A percentile compares a stretch with the other conserved stretches of the same genome.
These are phyloP conservation scores for Pseudotsuga menziesii DNA, from an alignment of 75 land plant genomes.

Conservation along the genomic window DNA sequence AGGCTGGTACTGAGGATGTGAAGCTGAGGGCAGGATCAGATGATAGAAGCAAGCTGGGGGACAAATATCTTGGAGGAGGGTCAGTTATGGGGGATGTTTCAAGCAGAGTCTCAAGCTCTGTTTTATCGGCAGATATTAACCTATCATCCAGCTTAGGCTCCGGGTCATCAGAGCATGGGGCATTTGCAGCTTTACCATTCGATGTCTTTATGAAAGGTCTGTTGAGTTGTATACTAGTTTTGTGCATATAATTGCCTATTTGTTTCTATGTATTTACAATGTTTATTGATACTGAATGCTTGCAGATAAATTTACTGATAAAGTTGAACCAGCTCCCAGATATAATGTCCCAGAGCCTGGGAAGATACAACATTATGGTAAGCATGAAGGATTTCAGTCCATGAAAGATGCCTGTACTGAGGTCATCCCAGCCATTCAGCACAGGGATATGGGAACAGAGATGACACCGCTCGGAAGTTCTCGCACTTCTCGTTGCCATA, in stretches of 20 bases:
- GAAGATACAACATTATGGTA: constrained; percentile 38
- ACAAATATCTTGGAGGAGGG: constrained; percentile 5
- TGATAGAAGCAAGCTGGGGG: constrained; percentile 1
- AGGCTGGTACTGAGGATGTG: neutral
- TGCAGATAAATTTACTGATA: constrained; percentile 64
- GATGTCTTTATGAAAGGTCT: constrained; percentile 8
- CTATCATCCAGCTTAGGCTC: constrained; percentile 8
- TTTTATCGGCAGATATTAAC: neutral
- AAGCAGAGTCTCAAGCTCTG: constrained; percentile 7
- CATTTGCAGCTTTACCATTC: constrained; percentile 7
- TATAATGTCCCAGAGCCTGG: constrained; percentile 27
- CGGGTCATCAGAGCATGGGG: neutral
- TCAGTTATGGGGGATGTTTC: constrained; percentile 7
- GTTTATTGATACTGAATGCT: neutral
- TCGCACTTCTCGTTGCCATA: constrained; percentile 54
- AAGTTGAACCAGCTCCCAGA: constrained; percentile 30
- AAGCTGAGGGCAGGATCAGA: neutral
- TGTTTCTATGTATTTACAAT: neutral
- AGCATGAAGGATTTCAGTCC: constrained; percentile 12
- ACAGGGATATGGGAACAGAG: constrained; percentile 81
- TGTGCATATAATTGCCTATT: neutral
- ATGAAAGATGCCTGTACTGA: constrained; percentile 38
- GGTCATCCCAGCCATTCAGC: constrained; percentile 22
- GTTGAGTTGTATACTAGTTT: neutral
- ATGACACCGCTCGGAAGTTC: constrained; percentile 79